Evolutionary conservation across 2,329 filamentous ascomycete genomes (phyloP), one percentile per base, ranked within the genome.

Genomic region (Aureobasidium sp.): DNA sequence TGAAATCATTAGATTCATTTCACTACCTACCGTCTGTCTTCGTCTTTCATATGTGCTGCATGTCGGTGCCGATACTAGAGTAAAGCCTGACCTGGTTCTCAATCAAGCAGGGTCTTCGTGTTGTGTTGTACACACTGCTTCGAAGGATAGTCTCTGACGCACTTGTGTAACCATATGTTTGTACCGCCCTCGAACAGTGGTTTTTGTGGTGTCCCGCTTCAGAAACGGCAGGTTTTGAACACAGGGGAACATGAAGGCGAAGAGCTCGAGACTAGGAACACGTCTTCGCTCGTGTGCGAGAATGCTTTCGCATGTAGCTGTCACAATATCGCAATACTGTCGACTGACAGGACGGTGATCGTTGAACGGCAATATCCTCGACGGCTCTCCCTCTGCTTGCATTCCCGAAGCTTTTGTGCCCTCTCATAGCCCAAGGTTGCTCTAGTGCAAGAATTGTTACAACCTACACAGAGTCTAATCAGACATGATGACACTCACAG

Each of bases 1-100:
- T 48, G 55, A 58, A 58, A 58, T 58, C 55, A 58, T 48, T 58
- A 58, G 55, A 58, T 58, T 58, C 41, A 58, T 37, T 58, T 48
- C 42, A 57, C 39, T 34, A 45, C 39, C 27, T 34, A 52, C 39
- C 22, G 2, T 37, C 22, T 37, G 6, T 52, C 22, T 11, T 39
- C 39, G n/a, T 17, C 9, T 17, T 39, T 27, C 12, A 31, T 29
- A 7, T 31, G 45, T 52, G 49, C 45, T 48, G 29, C 25, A 31
- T 45, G 8, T 45, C 34, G 7, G 17, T 48, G 15, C 15, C 27
- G 27, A 34, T 48, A 2, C 15, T 15, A 48, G 25, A n/a, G 45
- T 45, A 14, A 5, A 45, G 22, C 22, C 11, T 45, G 20, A 22
- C 3, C 20, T 15, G 11, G 42, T 14, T 27, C 22, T 27, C 22